Evolutionary conservation across 139 green algal species (phyloP).

Genomic region (Marvania coccoides): DNA sequence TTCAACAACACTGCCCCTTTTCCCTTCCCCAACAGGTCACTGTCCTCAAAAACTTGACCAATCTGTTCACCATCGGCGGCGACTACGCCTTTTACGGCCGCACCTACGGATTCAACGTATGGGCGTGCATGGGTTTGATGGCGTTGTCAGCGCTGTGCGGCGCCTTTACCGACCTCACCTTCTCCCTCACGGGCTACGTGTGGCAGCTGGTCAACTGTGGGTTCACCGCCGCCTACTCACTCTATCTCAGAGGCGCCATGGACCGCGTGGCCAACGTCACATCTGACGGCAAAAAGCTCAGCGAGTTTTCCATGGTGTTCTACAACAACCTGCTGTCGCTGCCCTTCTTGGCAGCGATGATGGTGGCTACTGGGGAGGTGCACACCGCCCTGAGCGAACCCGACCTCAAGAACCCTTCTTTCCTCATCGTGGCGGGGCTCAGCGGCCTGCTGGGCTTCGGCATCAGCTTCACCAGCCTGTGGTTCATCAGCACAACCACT

Average conservation of each 20-base stretch:
- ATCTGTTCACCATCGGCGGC: slow-evolving; percentile 74
- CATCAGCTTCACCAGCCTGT: slow-evolving; percentile 74
- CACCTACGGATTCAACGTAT: slow-evolving; percentile 52
- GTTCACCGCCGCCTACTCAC: slow-evolving; percentile 21
- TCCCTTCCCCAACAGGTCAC: slow-evolving; percentile 35
- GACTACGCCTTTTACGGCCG: slow-evolving; percentile 71
- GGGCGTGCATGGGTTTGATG: slow-evolving; percentile 72
- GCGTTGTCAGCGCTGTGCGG: slow-evolving; percentile 60
- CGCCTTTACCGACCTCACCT: slow-evolving; percentile 72
- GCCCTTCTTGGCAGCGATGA: slow-evolving; percentile 56
- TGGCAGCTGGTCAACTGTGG: slow-evolving; percentile 50
- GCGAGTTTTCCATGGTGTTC: slow-evolving; percentile 61
- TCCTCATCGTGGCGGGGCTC: slow-evolving; percentile 29
- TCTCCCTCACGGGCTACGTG: slow-evolving; percentile 66
- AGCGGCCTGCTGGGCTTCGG: slow-evolving; percentile 46
- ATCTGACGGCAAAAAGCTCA: slow-evolving; percentile 26
- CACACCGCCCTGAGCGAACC: slow-evolving; percentile 23
- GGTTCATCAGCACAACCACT: slow-evolving; percentile 83
- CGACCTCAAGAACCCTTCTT: slow-evolving; percentile 30
- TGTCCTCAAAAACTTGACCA: slow-evolving; percentile 85
- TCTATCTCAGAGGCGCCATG: slow-evolving; percentile 79
- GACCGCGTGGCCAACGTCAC: slow-evolving; percentile 46
- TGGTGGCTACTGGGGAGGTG: slow-evolving; percentile 44
- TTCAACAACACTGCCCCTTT: not conserved
- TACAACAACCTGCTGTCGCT: slow-evolving; percentile 94